These are phyloP conservation scores for Clitopilus passeckerianus DNA, from an alignment of 768 basidiomycete genomes.

Conservation along the genomic window DNA sequence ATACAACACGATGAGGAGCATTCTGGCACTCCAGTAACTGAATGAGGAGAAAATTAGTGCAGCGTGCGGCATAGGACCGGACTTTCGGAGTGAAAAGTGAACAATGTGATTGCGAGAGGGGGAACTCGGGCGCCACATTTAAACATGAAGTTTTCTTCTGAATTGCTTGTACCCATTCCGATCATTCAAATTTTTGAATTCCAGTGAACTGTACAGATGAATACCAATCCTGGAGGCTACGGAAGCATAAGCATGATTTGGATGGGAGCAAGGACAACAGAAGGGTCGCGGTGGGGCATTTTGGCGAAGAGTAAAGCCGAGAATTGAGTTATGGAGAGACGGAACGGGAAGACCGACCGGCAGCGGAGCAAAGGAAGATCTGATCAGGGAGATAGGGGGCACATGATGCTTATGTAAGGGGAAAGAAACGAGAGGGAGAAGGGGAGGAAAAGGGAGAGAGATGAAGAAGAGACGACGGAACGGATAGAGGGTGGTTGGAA, in stretches of 20 bases:
- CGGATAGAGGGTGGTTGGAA: background rate
- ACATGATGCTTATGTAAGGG: constrained; percentile 38
- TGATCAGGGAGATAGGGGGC: constrained; percentile 38
- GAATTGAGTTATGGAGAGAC: background rate
- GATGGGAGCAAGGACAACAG: too few relatives aligned
- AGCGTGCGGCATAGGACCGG: background rate
- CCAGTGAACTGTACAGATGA: background rate
- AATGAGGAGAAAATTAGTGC: too few relatives aligned
- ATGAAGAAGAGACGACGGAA: background rate
- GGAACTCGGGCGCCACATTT: background rate
- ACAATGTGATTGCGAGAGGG: background rate
- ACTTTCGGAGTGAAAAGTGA: background rate
- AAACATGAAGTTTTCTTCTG: too few relatives aligned
- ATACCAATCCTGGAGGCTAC: background rate
- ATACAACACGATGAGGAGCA: background rate
- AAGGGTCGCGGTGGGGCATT: too few relatives aligned
- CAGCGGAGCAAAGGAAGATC: background rate
- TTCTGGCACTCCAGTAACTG: background rate
- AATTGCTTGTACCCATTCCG: too few relatives aligned
- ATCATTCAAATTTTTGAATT: too few relatives aligned
- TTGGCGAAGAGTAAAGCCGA: background rate
- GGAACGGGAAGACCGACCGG: background rate
- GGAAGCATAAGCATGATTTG: background rate
- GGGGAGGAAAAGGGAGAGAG: background rate
- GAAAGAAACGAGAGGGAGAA: constrained; percentile 1